These are phyloP conservation scores for Xylaria sp. DNA, from an alignment of 2,329 filamentous ascomycete genomes.

Conservation along the genomic window DNA sequence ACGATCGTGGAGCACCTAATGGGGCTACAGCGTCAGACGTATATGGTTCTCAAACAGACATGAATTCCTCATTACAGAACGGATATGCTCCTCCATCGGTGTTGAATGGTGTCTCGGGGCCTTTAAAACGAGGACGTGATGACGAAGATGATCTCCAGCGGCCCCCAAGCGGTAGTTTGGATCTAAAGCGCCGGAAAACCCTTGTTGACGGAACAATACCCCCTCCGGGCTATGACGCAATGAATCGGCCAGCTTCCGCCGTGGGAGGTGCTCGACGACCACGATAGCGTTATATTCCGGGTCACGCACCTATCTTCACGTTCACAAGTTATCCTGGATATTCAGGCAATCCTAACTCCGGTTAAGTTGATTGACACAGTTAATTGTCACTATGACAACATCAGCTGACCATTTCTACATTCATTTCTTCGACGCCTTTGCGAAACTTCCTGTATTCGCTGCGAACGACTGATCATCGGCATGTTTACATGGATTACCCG, in stretches of 20 bases:
- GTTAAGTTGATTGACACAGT: constrained; percentile 30
- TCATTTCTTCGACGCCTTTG: constrained; percentile 37
- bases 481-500: constrained; percentile 38
- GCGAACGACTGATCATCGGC: constrained; percentile 43
- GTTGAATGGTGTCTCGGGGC: constrained; percentile 65
- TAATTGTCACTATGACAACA: constrained; percentile 29
- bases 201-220: constrained; percentile 66
- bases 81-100: constrained; percentile 68
- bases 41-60: constrained; percentile 70
- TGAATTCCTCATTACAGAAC: constrained; percentile 60
- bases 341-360: not conserved
- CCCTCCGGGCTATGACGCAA: constrained; percentile 54
- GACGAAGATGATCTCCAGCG: constrained; percentile 67
- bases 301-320: not conserved
- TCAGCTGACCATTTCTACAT: not conserved
- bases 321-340: not conserved
- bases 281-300: constrained; percentile 29
- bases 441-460: constrained; percentile 46
- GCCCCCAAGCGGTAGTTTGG: constrained; percentile 66
- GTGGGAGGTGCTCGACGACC: constrained; percentile 45
- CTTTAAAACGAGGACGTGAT: constrained; percentile 55
- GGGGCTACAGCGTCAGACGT: constrained; percentile 70
- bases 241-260: constrained; percentile 54
- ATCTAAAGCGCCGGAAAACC: constrained; percentile 81
- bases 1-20: constrained; percentile 71